A percentile compares a stretch with the other conserved stretches of the same genome.
Conservation (phyloP, 2,329 filamentous ascomycete genomes). For the Aspergillus clavatus region DNA sequence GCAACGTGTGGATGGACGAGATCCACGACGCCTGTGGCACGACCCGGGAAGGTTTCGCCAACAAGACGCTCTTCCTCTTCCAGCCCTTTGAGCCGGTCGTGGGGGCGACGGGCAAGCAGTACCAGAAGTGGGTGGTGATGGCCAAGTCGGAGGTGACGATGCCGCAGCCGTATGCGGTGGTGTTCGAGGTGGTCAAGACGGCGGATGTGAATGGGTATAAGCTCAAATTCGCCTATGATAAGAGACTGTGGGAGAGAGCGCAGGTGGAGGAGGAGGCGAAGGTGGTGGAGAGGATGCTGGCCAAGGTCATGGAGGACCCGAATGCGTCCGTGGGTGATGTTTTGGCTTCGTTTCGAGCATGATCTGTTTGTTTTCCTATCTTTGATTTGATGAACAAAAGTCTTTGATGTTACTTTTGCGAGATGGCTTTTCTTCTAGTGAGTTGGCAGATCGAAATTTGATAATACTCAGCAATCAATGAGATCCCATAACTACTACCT, state of each 20-base stretch:
- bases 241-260: background rate
- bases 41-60: slow-evolving; percentile 10
- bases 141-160: background rate
- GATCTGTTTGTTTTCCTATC: no score
- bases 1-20: slow-evolving; percentile 22
- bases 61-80: slow-evolving; percentile 27
- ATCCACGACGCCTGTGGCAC: slow-evolving; percentile 21
- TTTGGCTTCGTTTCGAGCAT: background rate
- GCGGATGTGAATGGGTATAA: background rate
- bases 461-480: no score
- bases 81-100: slow-evolving; percentile 30
- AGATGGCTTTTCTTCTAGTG: no score
- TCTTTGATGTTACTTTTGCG: background rate
- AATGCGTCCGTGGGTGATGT: background rate
- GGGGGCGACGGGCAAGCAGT: slow-evolving; percentile 1
- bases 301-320: background rate
- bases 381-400: background rate
- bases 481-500: no score
- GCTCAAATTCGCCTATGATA: background rate
- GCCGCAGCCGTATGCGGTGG: background rate
- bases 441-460: no score
- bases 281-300: background rate
- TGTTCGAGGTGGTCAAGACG: background rate
- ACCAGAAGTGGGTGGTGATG: slow-evolving; percentile 1
- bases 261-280: background rate